Percentiles rank a stretch among this genome's conserved stretches.
Evolutionary conservation across 768 basidiomycete genomes (phyloP).

Genomic region (Mycena metata): DNA sequence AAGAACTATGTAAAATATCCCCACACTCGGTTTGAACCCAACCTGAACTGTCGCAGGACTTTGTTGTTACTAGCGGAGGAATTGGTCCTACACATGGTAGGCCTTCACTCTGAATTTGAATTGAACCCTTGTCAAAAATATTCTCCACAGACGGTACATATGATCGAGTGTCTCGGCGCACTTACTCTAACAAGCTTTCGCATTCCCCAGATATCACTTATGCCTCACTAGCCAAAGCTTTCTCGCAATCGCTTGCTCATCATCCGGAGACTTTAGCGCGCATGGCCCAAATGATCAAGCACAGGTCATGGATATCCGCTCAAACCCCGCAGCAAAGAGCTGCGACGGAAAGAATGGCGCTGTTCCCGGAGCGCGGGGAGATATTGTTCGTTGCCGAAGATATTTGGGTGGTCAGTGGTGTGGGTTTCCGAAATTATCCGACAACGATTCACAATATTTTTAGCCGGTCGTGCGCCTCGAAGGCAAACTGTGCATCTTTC

Average conservation of each 20-base stretch:
- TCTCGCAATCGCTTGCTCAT: conserved; percentile 76
- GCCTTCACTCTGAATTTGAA: background rate
- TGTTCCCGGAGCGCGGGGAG: conserved; percentile 86
- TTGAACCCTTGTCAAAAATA: background rate
- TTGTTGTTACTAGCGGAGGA: conserved; percentile 92
- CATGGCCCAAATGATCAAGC: conserved; percentile 73
- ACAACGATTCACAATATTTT: conserved; percentile 11
- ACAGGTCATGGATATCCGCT: conserved; percentile 66
- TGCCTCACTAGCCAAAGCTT: conserved; percentile 87
- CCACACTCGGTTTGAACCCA: background rate
- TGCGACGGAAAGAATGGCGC: conserved; percentile 90
- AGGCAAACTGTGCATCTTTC: conserved; percentile 91
- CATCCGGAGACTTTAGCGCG: conserved; percentile 83
- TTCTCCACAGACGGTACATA: conserved; percentile 60
- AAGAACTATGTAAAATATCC: conserved; percentile 61
- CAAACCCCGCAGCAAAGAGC: conserved; percentile 82
- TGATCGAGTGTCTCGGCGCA: background rate
- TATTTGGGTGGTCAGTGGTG: conserved; percentile 82
- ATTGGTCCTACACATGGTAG: conserved; percentile 88
- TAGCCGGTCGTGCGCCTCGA: conserved; percentile 89
- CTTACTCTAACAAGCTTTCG: background rate
- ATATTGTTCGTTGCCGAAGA: conserved; percentile 83
- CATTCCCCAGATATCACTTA: conserved; percentile 85
- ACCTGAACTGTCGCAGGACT: conserved; percentile 58
- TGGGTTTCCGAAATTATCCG: conserved; percentile 3